A percentile compares a stretch with the other conserved stretches of the same genome.
These are phyloP conservation scores for Bocquillonia castaneifolia DNA, from an alignment of 441 rosid species.

Conservation along the genomic window DNA sequence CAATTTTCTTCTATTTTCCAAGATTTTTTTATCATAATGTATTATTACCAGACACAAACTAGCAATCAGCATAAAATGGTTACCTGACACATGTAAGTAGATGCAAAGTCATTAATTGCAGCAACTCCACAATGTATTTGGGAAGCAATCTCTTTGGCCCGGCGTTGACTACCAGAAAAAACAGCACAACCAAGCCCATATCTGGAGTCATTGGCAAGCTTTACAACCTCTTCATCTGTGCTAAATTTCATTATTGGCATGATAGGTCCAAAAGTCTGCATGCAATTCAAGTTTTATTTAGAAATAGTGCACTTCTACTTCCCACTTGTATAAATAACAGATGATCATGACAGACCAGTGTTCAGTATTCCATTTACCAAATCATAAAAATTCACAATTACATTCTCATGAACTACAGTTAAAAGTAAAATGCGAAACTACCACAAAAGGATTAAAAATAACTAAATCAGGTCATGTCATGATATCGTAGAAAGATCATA, in stretches of 20 bases:
- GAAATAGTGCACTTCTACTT: constrained; percentile 15
- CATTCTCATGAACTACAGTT: neutral
- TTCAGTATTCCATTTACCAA: neutral
- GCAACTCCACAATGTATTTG: constrained; percentile 87
- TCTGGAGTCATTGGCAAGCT: constrained; percentile 84
- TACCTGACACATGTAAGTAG: constrained; percentile 95
- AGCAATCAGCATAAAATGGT: constrained; percentile 1
- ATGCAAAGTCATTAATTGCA: constrained; percentile 91
- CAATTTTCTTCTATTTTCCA: neutral
- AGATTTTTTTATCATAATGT: neutral
- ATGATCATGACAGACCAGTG: neutral
- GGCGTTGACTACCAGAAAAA: constrained; percentile 73
- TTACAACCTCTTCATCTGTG: constrained; percentile 80
- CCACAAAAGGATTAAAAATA: neutral
- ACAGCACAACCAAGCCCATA: constrained; percentile 96
- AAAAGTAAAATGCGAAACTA: neutral
- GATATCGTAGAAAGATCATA: constrained; percentile 5
- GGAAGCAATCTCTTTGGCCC: constrained; percentile 76
- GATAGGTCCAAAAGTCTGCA: constrained; percentile 95
- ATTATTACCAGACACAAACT: neutral
- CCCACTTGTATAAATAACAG: neutral
- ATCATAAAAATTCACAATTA: neutral
- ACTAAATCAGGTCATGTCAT: neutral
- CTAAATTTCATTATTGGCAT: constrained; percentile 95
- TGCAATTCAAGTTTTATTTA: constrained; percentile 13